Evolutionary conservation across 2,329 filamentous ascomycete genomes (phyloP).

Genomic region (Ascochyta lentis): DNA sequence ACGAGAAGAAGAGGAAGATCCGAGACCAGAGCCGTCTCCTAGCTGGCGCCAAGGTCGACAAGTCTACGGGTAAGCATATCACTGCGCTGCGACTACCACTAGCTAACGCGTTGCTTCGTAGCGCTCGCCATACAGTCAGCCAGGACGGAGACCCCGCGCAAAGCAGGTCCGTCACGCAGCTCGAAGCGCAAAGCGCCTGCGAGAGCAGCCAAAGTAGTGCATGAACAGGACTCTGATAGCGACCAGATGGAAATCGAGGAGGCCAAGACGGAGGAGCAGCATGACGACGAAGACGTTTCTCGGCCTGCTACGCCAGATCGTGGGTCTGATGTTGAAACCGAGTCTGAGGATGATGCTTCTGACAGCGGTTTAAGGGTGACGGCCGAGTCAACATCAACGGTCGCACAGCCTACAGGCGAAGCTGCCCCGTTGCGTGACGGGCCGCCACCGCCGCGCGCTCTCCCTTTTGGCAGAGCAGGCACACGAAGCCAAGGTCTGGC

Average conservation of each 20-base stretch:
- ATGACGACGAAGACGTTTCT: slow-evolving; percentile 31
- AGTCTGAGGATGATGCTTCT: slow-evolving; percentile 38
- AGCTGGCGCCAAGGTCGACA: slow-evolving; percentile 58
- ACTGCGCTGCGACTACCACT: neutral
- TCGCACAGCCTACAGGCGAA: slow-evolving; percentile 25
- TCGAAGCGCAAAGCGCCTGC: slow-evolving; percentile 46
- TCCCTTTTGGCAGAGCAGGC: slow-evolving; percentile 42
- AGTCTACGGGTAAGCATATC: slow-evolving; percentile 33
- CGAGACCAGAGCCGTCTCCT: slow-evolving; percentile 73
- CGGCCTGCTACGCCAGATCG: slow-evolving; percentile 43
- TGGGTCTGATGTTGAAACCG: slow-evolving; percentile 45
- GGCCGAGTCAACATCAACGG: slow-evolving; percentile 24
- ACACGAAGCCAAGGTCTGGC: slow-evolving; percentile 28
- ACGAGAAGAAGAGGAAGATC: slow-evolving; percentile 82
- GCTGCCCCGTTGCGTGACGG: slow-evolving; percentile 19
- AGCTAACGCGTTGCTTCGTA: slow-evolving; percentile 12
- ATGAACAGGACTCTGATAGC: slow-evolving; percentile 35
- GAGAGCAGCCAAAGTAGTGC: slow-evolving; percentile 24
- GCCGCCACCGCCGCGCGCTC: slow-evolving; percentile 44
- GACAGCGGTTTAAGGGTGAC: slow-evolving; percentile 20
- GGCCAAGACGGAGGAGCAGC: slow-evolving; percentile 34
- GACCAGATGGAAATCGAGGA: slow-evolving; percentile 45
- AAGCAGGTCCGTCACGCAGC: slow-evolving; percentile 41
- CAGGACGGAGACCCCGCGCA: slow-evolving; percentile 36
- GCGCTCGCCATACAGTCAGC: slow-evolving; percentile 39